phyloP scores from a whole-genome alignment of 495 filamentous ascomycete species.

The Hyphodiscus hymeniophilus region DNA sequence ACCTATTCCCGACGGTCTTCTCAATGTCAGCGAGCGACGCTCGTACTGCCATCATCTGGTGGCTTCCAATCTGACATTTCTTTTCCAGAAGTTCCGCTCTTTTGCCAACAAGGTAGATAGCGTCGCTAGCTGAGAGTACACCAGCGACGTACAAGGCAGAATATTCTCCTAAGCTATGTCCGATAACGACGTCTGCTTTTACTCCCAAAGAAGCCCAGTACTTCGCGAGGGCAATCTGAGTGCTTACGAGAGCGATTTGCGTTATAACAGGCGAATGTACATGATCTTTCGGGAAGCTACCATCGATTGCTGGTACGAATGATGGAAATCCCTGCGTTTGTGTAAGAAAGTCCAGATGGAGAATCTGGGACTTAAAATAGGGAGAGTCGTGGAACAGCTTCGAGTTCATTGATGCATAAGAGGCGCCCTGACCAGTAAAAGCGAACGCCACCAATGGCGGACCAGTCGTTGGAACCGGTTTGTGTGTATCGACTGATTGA shows the following conservation, averaged over 20 bases:
- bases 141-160: constrained; percentile 76
- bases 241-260: constrained; percentile 66
- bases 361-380: constrained; percentile 58
- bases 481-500: background rate
- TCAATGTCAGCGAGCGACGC: constrained; percentile 32
- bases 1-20: constrained; percentile 25
- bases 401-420: constrained; percentile 56
- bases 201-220: constrained; percentile 76
- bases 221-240: constrained; percentile 77
- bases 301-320: constrained; percentile 56
- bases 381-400: constrained; percentile 55
- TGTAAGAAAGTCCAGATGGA: constrained; percentile 60
- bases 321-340: constrained; percentile 61
- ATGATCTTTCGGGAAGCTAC: constrained; percentile 42
- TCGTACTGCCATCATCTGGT: constrained; percentile 59
- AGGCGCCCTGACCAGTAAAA: constrained; percentile 64
- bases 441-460: constrained; percentile 41
- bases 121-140: constrained; percentile 68
- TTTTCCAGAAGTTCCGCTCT: constrained; percentile 65
- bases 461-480: background rate
- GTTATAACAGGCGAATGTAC: constrained; percentile 63
- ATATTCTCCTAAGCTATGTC: constrained; percentile 83
- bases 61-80: constrained; percentile 58
- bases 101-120: constrained; percentile 70
- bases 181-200: constrained; percentile 65